phyloP scores from a whole-genome alignment of 2,329 filamentous ascomycete species.

The Lachnellula hyalina region DNA sequence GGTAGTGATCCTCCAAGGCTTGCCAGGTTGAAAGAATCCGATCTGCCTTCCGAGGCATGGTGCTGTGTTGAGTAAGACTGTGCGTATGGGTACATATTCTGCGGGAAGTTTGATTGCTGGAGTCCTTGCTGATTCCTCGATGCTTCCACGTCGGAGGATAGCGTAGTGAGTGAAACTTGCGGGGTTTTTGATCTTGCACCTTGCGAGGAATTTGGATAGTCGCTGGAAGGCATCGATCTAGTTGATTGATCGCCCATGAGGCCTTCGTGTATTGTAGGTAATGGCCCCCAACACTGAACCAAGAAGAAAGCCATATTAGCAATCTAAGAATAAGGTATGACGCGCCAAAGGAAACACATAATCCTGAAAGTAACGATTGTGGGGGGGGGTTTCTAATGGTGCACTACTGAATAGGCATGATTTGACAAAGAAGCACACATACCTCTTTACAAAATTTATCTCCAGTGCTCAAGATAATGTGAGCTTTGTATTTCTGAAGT shows the following conservation, averaged over 20 bases:
- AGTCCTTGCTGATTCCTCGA: constrained; percentile 3
- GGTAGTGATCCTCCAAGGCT: constrained; percentile 22
- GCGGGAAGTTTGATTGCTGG: constrained; percentile 5
- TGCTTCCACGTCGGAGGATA: constrained; percentile 4
- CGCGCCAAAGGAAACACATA: not conserved
- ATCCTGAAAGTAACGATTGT: not conserved
- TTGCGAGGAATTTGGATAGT: constrained; percentile 11
- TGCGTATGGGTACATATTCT: constrained; percentile 6
- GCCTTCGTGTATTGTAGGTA: constrained; percentile 11
- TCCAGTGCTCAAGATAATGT: not conserved
- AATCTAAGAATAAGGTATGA: not conserved
- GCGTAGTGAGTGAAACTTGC: not conserved
- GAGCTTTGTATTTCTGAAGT: not conserved
- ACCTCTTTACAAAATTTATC: not conserved
- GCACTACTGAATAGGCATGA: not conserved
- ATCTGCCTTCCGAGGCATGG: constrained; percentile 13
- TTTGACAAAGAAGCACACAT: not conserved
- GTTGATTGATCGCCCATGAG: constrained; percentile 22
- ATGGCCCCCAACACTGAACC: constrained; percentile 16
- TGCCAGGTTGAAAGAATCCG: constrained; percentile 25
- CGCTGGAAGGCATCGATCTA: constrained; percentile 9
- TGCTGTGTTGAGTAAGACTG: constrained; percentile 10
- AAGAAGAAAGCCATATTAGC: constrained; percentile 20
- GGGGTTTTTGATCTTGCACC: constrained; percentile 6
- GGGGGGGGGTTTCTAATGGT: not conserved